Conservation (phyloP, 2,329 filamentous ascomycete genomes). For the Arthrobotrys entomopaga region DNA sequence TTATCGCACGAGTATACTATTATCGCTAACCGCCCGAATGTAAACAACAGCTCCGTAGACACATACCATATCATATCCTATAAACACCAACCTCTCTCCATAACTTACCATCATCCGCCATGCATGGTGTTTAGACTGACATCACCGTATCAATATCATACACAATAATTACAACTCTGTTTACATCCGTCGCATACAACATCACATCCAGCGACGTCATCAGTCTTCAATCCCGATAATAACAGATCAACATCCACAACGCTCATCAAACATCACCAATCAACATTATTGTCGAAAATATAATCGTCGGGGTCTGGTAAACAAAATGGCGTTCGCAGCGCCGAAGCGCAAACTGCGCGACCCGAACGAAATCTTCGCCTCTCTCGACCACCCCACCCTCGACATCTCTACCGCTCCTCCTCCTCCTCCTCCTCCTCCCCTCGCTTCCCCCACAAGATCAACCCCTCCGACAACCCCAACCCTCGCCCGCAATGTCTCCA, state of each 20-base stretch:
- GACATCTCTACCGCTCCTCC: slow-evolving; percentile 4
- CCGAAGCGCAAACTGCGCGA: slow-evolving; percentile 49
- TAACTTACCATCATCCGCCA: background rate
- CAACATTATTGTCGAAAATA: slow-evolving; percentile 1
- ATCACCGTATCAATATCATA: background rate
- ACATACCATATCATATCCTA: too few relatives aligned
- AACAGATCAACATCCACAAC: slow-evolving; percentile 7
- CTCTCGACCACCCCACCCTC: slow-evolving; percentile 22
- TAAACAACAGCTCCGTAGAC: slow-evolving; percentile 22
- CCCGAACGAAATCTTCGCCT: slow-evolving; percentile 49
- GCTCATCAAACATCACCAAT: slow-evolving; percentile 27
- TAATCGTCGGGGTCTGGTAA: background rate
- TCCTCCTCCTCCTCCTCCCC: slow-evolving; percentile 17
- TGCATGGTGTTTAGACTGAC: background rate
- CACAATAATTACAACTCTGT: background rate
- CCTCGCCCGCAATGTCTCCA: slow-evolving; percentile 5
- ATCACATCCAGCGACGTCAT: background rate
- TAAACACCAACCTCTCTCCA: background rate
- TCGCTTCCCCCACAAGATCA: slow-evolving; percentile 21
- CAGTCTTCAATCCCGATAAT: background rate
- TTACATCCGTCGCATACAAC: background rate
- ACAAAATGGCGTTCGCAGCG: slow-evolving; percentile 31
- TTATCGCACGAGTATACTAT: slow-evolving; percentile 26
- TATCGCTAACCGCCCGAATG: slow-evolving; percentile 39
- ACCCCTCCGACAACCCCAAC: slow-evolving; percentile 15